A percentile compares a stretch with the other conserved stretches of the same genome.
Conservation (phyloP, 805 yeast genomes). For the Nakazawaea wyomingensis region DNA sequence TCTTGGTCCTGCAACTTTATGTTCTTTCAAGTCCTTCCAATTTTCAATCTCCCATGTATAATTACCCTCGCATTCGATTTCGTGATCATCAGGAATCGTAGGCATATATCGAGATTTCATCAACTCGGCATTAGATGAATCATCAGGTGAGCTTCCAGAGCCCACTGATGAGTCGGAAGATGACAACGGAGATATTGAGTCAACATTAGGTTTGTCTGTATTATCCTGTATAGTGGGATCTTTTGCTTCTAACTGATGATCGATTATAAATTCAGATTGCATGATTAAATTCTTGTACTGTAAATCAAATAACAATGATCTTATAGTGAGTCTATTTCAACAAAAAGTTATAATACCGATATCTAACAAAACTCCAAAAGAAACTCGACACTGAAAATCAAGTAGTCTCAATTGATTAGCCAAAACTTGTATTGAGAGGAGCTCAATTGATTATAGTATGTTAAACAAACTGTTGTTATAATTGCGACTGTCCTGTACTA, state of each 20-base stretch:
- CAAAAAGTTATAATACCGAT: neutral
- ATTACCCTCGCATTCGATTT: slow-evolving; percentile 23
- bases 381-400: too few relatives aligned
- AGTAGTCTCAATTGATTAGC: too few relatives aligned
- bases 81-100: slow-evolving; percentile 27
- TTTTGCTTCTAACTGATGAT: neutral
- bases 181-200: slow-evolving; percentile 19
- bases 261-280: slow-evolving; percentile 5
- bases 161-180: slow-evolving; percentile 20
- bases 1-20: slow-evolving; percentile 33
- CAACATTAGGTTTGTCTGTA: slow-evolving; percentile 8
- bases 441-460: too few relatives aligned
- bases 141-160: slow-evolving; percentile 15
- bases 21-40: slow-evolving; percentile 26
- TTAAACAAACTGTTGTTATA: neutral
- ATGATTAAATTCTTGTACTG: neutral
- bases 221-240: neutral
- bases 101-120: slow-evolving; percentile 20
- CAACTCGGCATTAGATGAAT: slow-evolving; percentile 18
- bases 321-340: neutral
- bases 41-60: slow-evolving; percentile 36
- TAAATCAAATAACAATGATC: neutral
- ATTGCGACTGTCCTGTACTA: too few relatives aligned
- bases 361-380: too few relatives aligned
- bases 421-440: too few relatives aligned